Conservation (phyloP, 768 basidiomycete species). For the Hydnomerulius pinastri region DNA sequence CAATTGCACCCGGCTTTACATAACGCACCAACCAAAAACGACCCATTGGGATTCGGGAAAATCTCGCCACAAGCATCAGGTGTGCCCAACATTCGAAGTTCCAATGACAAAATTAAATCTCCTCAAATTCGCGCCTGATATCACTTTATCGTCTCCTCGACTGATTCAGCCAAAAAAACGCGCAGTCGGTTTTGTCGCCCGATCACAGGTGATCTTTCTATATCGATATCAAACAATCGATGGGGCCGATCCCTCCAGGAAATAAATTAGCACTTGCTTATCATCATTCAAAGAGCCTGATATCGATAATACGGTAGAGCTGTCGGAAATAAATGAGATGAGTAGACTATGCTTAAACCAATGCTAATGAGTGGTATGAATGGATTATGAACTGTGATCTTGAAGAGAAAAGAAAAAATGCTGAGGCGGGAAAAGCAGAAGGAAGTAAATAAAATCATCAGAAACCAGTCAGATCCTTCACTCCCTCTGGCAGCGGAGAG, state of each 20-base stretch:
- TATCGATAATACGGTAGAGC: constrained; percentile 16
- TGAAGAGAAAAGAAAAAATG: constrained; percentile 10
- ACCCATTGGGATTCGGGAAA: constrained; percentile 14
- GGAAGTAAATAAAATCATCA: constrained; percentile 9
- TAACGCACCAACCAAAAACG: neutral
- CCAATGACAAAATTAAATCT: no score
- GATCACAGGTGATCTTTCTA: neutral
- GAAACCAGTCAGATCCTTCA: constrained; percentile 12
- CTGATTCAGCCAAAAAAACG: neutral
- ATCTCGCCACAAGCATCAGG: neutral
- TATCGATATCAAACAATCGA: neutral
- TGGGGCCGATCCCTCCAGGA: neutral
- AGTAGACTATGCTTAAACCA: constrained; percentile 32
- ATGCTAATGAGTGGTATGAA: constrained; percentile 33
- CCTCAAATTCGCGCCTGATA: no score
- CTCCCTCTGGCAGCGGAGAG: constrained; percentile 17
- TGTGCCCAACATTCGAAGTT: no score
- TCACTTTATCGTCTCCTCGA: neutral
- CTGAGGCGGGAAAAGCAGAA: constrained; percentile 3
- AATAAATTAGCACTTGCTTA: neutral
- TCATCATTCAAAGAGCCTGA: neutral
- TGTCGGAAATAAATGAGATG: constrained; percentile 26
- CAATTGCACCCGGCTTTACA: no score
- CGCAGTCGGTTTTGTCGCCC: no score
- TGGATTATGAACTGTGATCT: constrained; percentile 17